Percentiles rank a stretch among this genome's conserved stretches.
Evolutionary conservation across 2,329 filamentous ascomycete genomes (phyloP).

Genomic region (Allantophomopsis lycopodina): DNA sequence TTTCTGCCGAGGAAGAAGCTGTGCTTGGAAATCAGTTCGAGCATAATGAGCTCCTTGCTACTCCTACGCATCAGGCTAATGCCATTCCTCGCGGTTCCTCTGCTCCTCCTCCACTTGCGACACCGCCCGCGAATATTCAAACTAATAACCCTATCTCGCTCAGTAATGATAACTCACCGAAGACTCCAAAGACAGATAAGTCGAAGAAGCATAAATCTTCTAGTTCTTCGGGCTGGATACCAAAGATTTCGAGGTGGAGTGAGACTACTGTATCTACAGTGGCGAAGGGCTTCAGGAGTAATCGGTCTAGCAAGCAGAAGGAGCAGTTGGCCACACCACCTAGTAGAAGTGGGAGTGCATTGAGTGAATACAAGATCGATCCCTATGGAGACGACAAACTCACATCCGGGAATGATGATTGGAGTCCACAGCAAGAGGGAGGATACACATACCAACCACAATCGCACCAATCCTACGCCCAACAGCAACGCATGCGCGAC

Average conservation of each 20-base stretch:
- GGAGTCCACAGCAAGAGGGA: background rate
- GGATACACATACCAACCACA: background rate
- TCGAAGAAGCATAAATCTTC: slow-evolving; percentile 81
- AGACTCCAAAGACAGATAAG: slow-evolving; percentile 48
- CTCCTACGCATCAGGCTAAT: slow-evolving; percentile 39
- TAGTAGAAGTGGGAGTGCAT: slow-evolving; percentile 16
- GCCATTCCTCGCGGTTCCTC: slow-evolving; percentile 32
- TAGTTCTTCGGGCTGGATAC: slow-evolving; percentile 65
- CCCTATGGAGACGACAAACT: slow-evolving; percentile 47
- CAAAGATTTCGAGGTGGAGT: slow-evolving; percentile 94
- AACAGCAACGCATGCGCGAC: no score
- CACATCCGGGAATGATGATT: slow-evolving; percentile 20
- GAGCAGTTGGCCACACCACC: slow-evolving; percentile 23
- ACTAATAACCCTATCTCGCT: slow-evolving; percentile 22
- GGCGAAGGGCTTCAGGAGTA: slow-evolving; percentile 62
- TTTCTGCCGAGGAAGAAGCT: slow-evolving; percentile 28
- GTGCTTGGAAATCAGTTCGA: slow-evolving; percentile 39
- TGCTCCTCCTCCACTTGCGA: slow-evolving; percentile 30
- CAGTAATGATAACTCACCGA: slow-evolving; percentile 71
- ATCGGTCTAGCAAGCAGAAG: slow-evolving; percentile 40
- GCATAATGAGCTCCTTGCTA: slow-evolving; percentile 45
- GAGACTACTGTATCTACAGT: slow-evolving; percentile 88
- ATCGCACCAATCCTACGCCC: no score
- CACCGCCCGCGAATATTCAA: slow-evolving; percentile 37
- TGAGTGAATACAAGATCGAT: slow-evolving; percentile 21